Evolutionary conservation across 148 eudicot species (phyloP).

Genomic region (Rhododendron mucronatum): DNA sequence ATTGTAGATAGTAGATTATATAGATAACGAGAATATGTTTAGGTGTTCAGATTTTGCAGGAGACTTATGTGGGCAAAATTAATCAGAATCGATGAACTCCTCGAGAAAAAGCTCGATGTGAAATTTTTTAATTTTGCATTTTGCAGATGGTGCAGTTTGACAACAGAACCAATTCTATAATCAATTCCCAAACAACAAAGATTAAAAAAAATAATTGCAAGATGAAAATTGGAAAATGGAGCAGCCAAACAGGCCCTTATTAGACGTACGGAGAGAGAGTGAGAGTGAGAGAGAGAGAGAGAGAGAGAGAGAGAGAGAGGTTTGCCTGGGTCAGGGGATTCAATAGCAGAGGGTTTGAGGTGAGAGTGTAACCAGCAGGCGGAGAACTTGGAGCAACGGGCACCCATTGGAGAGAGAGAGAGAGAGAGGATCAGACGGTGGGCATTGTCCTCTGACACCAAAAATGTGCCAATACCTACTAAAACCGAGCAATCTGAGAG

Average conservation of each 20-base stretch:
- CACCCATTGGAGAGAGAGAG: conserved; percentile 36
- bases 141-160: neutral
- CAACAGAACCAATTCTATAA: neutral
- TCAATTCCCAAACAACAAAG: neutral
- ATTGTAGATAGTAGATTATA: too few species aligned
- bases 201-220: too few species aligned
- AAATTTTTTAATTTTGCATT: too few species aligned
- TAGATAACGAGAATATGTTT: too few species aligned
- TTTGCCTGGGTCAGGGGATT: conserved; percentile 39
- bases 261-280: neutral
- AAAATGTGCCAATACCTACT: neutral
- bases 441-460: neutral
- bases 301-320: neutral
- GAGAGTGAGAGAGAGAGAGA: neutral
- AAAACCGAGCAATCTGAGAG: neutral
- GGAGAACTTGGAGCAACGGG: conserved; percentile 52
- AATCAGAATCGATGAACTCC: neutral
- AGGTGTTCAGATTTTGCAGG: too few species aligned
- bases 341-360: conserved; percentile 48
- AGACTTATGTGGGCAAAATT: too few species aligned
- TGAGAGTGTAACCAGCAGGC: conserved; percentile 60
- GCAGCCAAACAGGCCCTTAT: neutral
- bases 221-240: neutral
- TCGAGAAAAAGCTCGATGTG: neutral
- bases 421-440: neutral